These are phyloP conservation scores for Comarum palustre DNA, from an alignment of 306 rosid species.

Conservation along the genomic window DNA sequence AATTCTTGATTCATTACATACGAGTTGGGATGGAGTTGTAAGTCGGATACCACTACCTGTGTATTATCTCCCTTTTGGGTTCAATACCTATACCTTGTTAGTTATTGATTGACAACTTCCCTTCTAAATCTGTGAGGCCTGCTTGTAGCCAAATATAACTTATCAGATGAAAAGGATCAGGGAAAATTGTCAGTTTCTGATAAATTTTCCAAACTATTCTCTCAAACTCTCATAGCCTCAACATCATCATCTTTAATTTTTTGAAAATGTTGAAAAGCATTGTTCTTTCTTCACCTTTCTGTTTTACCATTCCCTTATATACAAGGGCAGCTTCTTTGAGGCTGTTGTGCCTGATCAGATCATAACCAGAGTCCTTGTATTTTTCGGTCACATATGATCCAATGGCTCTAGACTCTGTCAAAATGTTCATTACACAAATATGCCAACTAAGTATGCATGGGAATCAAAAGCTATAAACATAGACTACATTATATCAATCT, in stretches of 20 bases:
- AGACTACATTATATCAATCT: too few relatives aligned
- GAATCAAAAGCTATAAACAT: background rate
- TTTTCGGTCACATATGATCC: constrained; percentile 59
- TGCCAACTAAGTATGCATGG: background rate
- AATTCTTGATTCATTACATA: constrained; percentile 50
- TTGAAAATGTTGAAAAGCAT: too few relatives aligned
- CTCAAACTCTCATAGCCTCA: too few relatives aligned
- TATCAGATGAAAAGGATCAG: background rate
- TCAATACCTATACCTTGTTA: too few relatives aligned
- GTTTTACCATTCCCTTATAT: too few relatives aligned
- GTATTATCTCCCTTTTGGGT: constrained; percentile 38
- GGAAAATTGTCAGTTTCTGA: background rate
- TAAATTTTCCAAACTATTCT: too few relatives aligned
- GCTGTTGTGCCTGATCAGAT: constrained; percentile 42
- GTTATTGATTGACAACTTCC: constrained; percentile 2
- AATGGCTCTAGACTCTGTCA: constrained; percentile 73
- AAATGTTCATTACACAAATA: background rate
- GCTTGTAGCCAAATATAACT: background rate
- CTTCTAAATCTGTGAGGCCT: background rate
- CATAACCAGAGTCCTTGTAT: constrained; percentile 54
- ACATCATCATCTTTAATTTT: too few relatives aligned
- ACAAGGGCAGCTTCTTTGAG: constrained; percentile 56
- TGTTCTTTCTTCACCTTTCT: too few relatives aligned
- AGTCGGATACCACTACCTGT: constrained; percentile 32
- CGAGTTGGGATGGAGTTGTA: constrained; percentile 50